Evolutionary conservation across 148 eudicot species (phyloP).

Genomic region (Camellia granthamiana): DNA sequence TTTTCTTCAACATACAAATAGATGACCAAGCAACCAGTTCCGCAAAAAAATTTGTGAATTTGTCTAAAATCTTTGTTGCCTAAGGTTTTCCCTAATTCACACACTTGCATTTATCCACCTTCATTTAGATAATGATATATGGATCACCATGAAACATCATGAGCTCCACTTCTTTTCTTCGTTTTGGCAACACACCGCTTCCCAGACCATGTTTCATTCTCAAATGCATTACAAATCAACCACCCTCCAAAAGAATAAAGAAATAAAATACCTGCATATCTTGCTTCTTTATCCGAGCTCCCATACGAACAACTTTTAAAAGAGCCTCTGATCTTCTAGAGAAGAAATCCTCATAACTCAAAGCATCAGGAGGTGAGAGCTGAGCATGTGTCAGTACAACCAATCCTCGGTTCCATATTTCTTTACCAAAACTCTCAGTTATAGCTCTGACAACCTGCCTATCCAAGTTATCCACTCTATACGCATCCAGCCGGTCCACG

Average conservation of each 20-base stretch:
- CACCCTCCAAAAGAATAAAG: background rate
- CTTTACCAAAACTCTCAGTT: slow-evolving; percentile 80
- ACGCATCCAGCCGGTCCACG: slow-evolving; percentile 89
- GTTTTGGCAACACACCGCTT: too few species aligned
- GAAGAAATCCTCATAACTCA: slow-evolving; percentile 80
- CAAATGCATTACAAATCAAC: background rate
- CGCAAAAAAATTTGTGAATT: too few species aligned
- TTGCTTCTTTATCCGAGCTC: slow-evolving; percentile 59
- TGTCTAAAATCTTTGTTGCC: too few species aligned
- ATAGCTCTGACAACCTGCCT: slow-evolving; percentile 81
- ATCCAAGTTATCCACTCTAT: slow-evolving; percentile 93
- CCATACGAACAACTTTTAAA: slow-evolving; percentile 66
- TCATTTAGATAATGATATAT: too few species aligned
- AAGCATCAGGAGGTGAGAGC: slow-evolving; percentile 91
- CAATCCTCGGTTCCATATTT: slow-evolving; percentile 78
- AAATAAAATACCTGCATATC: slow-evolving; percentile 35
- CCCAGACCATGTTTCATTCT: background rate
- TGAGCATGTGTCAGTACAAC: slow-evolving; percentile 96
- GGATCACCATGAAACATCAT: too few species aligned
- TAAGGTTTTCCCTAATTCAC: too few species aligned
- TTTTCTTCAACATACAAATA: too few species aligned
- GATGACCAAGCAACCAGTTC: too few species aligned
- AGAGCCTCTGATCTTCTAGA: slow-evolving; percentile 79
- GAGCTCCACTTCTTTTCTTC: too few species aligned
- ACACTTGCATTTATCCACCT: too few species aligned